Evolutionary conservation across 352 stramenopile genomes (phyloP).

Genomic region (Phytopythium oedochilum): DNA sequence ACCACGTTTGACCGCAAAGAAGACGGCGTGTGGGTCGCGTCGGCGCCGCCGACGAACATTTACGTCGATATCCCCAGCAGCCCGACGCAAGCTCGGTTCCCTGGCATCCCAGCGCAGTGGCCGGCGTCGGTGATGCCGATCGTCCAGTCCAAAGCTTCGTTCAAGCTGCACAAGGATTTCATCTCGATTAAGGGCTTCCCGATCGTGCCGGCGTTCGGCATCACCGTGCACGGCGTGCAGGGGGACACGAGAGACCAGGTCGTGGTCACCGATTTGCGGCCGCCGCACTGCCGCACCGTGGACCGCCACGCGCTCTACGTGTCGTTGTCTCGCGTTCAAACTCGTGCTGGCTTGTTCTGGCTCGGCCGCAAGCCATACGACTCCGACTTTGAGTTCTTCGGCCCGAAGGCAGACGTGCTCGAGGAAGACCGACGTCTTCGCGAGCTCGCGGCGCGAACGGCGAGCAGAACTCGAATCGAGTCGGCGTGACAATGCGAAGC

Average conservation of each 20-base stretch:
- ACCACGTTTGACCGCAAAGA: slow-evolving; percentile 3
- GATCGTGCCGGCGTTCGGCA: slow-evolving; percentile 21
- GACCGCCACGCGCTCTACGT: slow-evolving; percentile 16
- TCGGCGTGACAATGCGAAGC: no score
- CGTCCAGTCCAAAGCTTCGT: no score
- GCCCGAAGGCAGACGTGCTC: not conserved
- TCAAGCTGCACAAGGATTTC: slow-evolving; percentile 4
- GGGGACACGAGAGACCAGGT: slow-evolving; percentile 9
- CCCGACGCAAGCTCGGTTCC: not conserved
- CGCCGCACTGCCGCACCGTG: not conserved
- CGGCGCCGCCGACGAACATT: slow-evolving; percentile 2
- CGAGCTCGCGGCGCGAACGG: not conserved
- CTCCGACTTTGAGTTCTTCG: not conserved
- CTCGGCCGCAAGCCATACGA: not conserved
- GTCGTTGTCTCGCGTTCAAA: slow-evolving; percentile 10
- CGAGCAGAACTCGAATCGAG: no score
- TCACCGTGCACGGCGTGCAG: slow-evolving; percentile 18
- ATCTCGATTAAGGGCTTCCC: no score
- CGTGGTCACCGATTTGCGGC: slow-evolving; percentile 10
- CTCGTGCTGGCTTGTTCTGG: not conserved
- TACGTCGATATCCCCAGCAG: slow-evolving; percentile 8
- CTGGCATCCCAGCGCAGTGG: slow-evolving; percentile 1
- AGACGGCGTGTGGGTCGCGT: no score
- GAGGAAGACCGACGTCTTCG: not conserved
- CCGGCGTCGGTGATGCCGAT: slow-evolving; percentile 16